Evolutionary conservation across 208 protist species (phyloP).

Genomic region (Polymyxa betae): DNA sequence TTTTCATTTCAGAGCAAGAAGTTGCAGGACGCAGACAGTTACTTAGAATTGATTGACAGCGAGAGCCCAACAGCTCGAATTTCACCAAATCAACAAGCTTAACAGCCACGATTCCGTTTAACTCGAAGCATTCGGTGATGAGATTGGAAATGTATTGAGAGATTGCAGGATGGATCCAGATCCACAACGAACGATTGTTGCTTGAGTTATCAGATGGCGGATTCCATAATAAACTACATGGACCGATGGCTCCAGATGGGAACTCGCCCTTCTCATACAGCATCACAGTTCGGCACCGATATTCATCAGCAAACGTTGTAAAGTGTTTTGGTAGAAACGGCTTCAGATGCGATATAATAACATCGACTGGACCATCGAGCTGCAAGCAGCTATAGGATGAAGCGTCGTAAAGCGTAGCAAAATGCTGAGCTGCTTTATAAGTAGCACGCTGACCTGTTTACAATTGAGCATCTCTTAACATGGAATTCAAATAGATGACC

Average conservation of each 20-base stretch:
- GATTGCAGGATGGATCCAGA: constrained; percentile 7
- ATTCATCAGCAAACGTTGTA: neutral
- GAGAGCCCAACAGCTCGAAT: no score
- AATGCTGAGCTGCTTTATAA: constrained; percentile 22
- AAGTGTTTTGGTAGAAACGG: neutral
- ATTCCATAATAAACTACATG: neutral
- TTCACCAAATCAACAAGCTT: no score
- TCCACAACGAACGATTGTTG: neutral
- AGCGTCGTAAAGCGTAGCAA: constrained; percentile 44
- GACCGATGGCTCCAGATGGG: neutral
- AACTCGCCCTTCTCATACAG: neutral
- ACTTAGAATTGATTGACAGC: no score
- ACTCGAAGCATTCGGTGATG: neutral
- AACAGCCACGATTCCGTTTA: no score
- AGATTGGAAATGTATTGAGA: neutral
- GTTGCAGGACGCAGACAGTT: no score
- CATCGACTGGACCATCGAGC: constrained; percentile 1
- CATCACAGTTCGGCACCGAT: neutral
- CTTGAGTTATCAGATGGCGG: neutral
- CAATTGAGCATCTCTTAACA: no score
- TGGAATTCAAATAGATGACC: no score
- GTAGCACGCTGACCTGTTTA: constrained; percentile 37
- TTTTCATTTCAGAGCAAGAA: no score
- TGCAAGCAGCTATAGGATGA: constrained; percentile 47
- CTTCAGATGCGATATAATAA: neutral